Evolutionary conservation across 176 grass and related monocot genomes (phyloP).

Genomic region (Urochloa ruziziensis): DNA sequence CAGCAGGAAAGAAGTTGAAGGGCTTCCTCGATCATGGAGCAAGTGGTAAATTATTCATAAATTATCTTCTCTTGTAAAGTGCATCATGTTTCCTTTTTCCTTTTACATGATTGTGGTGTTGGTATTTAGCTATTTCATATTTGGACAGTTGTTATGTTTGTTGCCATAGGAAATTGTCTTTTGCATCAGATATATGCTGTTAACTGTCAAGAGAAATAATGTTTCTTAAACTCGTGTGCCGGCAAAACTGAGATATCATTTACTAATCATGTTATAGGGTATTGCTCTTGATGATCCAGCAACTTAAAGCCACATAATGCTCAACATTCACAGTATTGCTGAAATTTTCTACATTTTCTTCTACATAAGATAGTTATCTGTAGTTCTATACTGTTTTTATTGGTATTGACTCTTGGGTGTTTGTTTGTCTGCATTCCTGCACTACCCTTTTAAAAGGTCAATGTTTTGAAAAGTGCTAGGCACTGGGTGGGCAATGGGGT

Average conservation of each 20-base stretch:
- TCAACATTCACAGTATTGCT: neutral
- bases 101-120: neutral
- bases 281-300: neutral
- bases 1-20: conserved; percentile 72
- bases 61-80: conserved; percentile 8
- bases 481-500: neutral
- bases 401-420: neutral
- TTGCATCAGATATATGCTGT: neutral
- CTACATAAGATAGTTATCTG: neutral
- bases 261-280: neutral
- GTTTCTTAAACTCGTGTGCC: neutral
- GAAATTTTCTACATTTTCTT: neutral
- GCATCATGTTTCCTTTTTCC: neutral
- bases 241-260: neutral
- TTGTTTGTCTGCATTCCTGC: neutral
- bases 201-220: neutral
- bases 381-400: neutral
- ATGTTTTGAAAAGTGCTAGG: neutral
- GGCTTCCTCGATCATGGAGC: conserved; percentile 50
- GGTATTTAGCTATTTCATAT: neutral
- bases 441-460: neutral
- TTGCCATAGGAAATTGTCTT: conserved; percentile 1
- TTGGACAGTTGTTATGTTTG: neutral
- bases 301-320: neutral
- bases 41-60: conserved; percentile 43